Conservation (phyloP, 139 green algal species). For the Monoraphidium neglectum region DNA sequence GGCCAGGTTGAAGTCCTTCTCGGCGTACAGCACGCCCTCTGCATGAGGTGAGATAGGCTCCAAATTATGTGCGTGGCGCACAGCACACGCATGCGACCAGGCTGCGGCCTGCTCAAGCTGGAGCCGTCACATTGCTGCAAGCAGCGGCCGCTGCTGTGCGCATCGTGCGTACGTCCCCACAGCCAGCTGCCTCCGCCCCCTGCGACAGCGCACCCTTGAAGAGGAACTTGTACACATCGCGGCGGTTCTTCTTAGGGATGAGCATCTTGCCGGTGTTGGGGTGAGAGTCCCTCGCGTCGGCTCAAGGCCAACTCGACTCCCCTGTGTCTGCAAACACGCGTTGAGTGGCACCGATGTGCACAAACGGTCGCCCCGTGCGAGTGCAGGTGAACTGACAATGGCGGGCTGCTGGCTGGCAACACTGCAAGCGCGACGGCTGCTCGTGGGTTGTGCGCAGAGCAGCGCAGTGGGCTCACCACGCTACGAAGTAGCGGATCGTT, state of each 20-base stretch:
- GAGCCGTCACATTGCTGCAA: not conserved
- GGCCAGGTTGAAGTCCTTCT: conserved; percentile 99
- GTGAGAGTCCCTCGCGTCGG: conserved; percentile 77
- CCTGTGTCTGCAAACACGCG: no score
- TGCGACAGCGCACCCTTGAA: conserved; percentile 86
- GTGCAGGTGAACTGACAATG: no score
- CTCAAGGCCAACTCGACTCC: conserved; percentile 94
- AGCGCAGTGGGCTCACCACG: no score
- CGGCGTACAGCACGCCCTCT: conserved; percentile 98
- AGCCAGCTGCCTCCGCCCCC: not conserved
- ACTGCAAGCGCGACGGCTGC: no score
- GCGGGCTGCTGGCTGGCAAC: no score
- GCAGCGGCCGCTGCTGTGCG: not conserved
- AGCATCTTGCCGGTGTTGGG: conserved; percentile 82
- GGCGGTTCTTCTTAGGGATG: conserved; percentile 98
- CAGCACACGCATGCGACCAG: no score
- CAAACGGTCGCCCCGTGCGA: no score
- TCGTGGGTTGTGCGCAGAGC: no score
- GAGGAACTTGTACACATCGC: conserved; percentile 99
- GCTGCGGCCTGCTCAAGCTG: not conserved
- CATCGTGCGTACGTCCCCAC: not conserved
- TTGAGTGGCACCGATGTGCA: no score
- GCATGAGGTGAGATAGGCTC: conserved; percentile 34
- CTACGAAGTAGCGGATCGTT: no score
- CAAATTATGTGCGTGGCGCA: no score